Percentiles rank a stretch among this genome's conserved stretches.
These are phyloP conservation scores for Alternaria ethzedia DNA, from an alignment of 2,329 filamentous ascomycete species.

Conservation along the genomic window DNA sequence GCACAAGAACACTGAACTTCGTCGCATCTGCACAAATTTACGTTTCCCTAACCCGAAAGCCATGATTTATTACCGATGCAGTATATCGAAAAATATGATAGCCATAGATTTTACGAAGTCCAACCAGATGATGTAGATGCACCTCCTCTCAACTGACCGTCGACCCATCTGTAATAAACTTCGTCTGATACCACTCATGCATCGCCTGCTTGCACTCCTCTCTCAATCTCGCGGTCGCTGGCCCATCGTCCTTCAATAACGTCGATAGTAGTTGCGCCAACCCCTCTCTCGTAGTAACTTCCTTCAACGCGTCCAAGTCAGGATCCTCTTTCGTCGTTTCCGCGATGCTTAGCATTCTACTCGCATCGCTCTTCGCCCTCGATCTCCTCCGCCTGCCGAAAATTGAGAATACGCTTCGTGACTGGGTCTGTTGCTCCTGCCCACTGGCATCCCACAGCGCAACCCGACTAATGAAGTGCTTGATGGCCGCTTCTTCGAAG, in stretches of 20 bases:
- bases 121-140: not conserved
- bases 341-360: constrained; percentile 17
- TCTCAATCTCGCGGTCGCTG: constrained; percentile 15
- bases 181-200: constrained; percentile 27
- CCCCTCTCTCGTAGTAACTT: constrained; percentile 30
- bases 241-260: constrained; percentile 16
- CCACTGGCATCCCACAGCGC: constrained; percentile 27
- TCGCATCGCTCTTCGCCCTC: constrained; percentile 9
- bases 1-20: not conserved
- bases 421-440: constrained; percentile 10
- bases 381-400: constrained; percentile 6
- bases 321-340: constrained; percentile 12
- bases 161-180: not conserved
- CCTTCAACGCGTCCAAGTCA: constrained; percentile 24
- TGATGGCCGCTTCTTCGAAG: constrained; percentile 27
- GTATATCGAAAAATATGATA: not conserved
- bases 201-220: constrained; percentile 24
- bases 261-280: constrained; percentile 35
- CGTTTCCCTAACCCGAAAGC: not conserved
- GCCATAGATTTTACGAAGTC: not conserved
- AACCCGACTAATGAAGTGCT: constrained; percentile 31
- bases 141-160: not conserved
- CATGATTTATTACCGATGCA: not conserved
- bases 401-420: constrained; percentile 1
- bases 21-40: not conserved